Conservation (phyloP, 345 rosid genomes). For the Salix udensis region DNA sequence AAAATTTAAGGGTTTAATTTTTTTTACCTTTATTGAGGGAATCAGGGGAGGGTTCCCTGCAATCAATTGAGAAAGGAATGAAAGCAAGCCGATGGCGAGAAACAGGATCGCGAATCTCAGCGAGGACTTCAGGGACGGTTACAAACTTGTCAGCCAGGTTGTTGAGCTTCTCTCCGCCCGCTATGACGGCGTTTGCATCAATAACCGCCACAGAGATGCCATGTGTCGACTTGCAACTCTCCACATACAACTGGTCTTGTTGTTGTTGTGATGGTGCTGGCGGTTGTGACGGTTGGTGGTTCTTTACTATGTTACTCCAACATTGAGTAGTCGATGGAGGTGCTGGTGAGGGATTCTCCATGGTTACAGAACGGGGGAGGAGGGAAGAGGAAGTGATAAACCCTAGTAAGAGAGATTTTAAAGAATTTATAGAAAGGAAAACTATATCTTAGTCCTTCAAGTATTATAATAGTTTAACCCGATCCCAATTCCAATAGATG, state of each 20-base stretch:
- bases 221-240: constrained; percentile 63
- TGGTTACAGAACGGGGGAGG: background rate
- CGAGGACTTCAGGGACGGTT: constrained; percentile 72
- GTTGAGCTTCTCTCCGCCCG: constrained; percentile 57
- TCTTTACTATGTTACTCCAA: constrained; percentile 77
- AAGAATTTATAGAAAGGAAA: too few relatives aligned
- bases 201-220: constrained; percentile 78
- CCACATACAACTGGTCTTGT: constrained; percentile 29
- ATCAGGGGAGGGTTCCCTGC: constrained; percentile 86
- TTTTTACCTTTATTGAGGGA: constrained; percentile 63
- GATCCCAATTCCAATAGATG: too few relatives aligned
- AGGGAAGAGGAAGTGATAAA: too few relatives aligned
- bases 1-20: background rate
- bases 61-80: constrained; percentile 64
- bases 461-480: too few relatives aligned
- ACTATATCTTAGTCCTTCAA: too few relatives aligned
- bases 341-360: constrained; percentile 3
- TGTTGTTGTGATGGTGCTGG: constrained; percentile 22
- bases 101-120: constrained; percentile 82
- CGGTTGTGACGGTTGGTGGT: constrained; percentile 21
- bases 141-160: constrained; percentile 67
- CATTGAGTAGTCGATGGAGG: constrained; percentile 26
- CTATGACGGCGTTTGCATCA: constrained; percentile 86
- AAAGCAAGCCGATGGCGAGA: constrained; percentile 81
- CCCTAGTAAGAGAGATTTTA: background rate